Percentiles rank a stretch among this genome's conserved stretches.
Evolutionary conservation across 2,329 filamentous ascomycete genomes (phyloP).

Genomic region (Didymella pomorum): DNA sequence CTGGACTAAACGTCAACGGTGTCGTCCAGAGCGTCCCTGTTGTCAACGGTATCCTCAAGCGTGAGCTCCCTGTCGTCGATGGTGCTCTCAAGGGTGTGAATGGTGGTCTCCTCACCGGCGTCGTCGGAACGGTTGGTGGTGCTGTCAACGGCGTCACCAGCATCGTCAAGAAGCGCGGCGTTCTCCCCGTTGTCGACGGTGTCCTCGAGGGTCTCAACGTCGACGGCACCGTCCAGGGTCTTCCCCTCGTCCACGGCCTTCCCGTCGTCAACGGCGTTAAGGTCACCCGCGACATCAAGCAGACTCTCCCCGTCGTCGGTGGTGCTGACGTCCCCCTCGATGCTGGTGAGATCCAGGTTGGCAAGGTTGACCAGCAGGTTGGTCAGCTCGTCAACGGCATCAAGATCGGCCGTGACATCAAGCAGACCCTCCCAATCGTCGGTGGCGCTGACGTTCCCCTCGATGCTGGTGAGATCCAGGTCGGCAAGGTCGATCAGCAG

Average conservation of each 20-base stretch:
- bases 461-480: not conserved
- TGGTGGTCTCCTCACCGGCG: not conserved
- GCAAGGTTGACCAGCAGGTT: not conserved
- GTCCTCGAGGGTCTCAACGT: not conserved
- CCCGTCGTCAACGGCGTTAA: constrained; percentile 4
- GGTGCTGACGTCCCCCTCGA: constrained; percentile 1
- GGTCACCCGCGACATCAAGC: not conserved
- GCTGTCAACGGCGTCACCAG: not conserved
- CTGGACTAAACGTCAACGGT: not conserved
- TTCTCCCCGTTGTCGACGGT: constrained; percentile 8
- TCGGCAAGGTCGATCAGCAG: not conserved
- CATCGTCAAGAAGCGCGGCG: too few species aligned
- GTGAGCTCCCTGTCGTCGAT: constrained; percentile 9
- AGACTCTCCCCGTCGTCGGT: not conserved
- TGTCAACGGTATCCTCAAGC: not conserved
- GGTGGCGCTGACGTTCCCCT: constrained; percentile 4
- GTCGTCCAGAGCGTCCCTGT: not conserved
- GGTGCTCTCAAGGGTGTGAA: not conserved
- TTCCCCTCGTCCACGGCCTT: constrained; percentile 3
- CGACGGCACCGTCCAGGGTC: not conserved
- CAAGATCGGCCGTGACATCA: constrained; percentile 7
- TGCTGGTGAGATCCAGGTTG: not conserved
- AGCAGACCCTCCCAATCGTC: constrained; percentile 1
- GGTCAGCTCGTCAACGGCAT: not conserved
- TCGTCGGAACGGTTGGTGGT: not conserved